A percentile compares a stretch with the other conserved stretches of the same genome.
Conservation (phyloP, 2,329 filamentous ascomycete genomes). For the Pseudogymnoascus sp. region DNA sequence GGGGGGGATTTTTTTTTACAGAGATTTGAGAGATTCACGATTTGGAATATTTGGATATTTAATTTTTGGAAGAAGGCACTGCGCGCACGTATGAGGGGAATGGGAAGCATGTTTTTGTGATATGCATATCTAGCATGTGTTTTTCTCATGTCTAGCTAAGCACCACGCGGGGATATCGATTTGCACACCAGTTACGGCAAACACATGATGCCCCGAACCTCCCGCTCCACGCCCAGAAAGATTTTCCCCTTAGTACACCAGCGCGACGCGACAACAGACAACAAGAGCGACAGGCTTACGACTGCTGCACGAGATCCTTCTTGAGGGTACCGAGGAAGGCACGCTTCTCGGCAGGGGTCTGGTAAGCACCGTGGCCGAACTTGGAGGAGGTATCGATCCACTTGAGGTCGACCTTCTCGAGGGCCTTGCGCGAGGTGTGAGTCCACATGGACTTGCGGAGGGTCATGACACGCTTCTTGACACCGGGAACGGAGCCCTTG, state of each 20-base stretch:
- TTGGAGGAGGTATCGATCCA: constrained; percentile 99
- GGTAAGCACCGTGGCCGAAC: constrained; percentile 99
- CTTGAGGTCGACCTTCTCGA: constrained; percentile 99
- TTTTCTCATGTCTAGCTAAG: constrained; percentile 12
- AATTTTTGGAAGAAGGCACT: neutral
- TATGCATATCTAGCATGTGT: constrained; percentile 9
- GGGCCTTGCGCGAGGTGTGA: constrained; percentile 88
- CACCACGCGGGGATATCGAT: constrained; percentile 11
- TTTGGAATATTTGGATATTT: neutral
- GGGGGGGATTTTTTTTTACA: neutral
- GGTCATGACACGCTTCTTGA: constrained; percentile 99
- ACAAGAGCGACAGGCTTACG: constrained; percentile 36
- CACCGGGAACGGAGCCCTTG: constrained; percentile 95
- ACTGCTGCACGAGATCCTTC: constrained; percentile 70
- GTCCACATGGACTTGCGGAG: constrained; percentile 98
- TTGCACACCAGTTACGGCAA: constrained; percentile 24
- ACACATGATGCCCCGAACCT: constrained; percentile 18
- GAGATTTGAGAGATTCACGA: neutral
- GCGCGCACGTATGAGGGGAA: neutral
- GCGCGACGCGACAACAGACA: constrained; percentile 19
- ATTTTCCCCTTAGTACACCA: constrained; percentile 9
- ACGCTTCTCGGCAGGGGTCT: constrained; percentile 97
- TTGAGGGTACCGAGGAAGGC: constrained; percentile 97
- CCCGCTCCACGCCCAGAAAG: constrained; percentile 22
- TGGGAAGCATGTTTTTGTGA: constrained; percentile 10